Base-by-base conservation (phyloP, 192 early-diverging fungal genomes). In the Obelidium mucronatum region DNA sequence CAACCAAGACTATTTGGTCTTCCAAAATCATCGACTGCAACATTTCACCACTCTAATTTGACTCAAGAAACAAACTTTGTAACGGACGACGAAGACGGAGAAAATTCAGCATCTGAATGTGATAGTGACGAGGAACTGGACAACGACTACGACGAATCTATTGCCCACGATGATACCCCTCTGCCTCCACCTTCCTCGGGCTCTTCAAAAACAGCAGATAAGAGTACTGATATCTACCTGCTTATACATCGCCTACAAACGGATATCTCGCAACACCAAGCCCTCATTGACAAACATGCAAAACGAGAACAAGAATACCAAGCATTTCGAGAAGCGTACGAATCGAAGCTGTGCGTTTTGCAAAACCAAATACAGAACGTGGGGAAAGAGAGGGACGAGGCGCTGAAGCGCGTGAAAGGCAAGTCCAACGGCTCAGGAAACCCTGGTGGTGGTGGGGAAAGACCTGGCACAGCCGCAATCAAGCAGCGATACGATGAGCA, bases 311-410 rank as follows among this genome's bases (percentile, higher is more conserved):
- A 69, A 28, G 86, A 84, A 56, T 87, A 87, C 66, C 79, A 83
- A 26, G 76, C 77, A 11, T 81, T 87, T 71, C 61, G 76, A 19
- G 68, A 56, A 4, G 80, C 83, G 8, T 95, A 93, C 70, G 94
- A 95, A 74, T 83, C 88, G n/a, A 91, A 92, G 71, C 78, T 95
- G 42, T 61, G 59, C 8, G 62, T 77, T 22, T 82, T 94, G 64
- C 89, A 94, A 63, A 68, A 82, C 15, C 85, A 88, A 52, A 75
- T 95, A n/a, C 48, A 59, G 24, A 75, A 78, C 15, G 74, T 89
- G 26, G 83, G 89, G 72, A 65, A 77, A 40, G 90, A 93, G 78
- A 80, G 92, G 11, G 90, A 95, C 42, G 52, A 78, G 61, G 93
- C 92, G 1, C 61, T 93, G 31, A 83, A 87, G 61, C 80, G 85